A percentile compares a stretch with the other conserved stretches of the same genome.
Evolutionary conservation across 2,329 filamentous ascomycete genomes (phyloP).

Genomic region (Ceratocystis destructans): DNA sequence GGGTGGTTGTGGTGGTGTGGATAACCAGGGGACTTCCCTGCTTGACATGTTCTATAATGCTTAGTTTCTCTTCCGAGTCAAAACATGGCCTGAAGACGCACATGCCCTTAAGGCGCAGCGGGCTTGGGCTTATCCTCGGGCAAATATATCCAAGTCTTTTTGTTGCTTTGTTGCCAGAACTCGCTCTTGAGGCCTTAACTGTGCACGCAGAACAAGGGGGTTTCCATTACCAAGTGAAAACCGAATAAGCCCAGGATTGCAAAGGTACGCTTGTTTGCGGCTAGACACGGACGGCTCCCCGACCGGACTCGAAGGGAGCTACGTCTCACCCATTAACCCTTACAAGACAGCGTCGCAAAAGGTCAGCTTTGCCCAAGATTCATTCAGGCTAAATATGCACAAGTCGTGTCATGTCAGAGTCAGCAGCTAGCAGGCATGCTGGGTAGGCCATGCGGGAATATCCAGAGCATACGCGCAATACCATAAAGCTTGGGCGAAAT

Average conservation of each 20-base stretch:
- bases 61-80: not conserved
- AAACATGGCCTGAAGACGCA: not conserved
- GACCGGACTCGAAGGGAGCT: no score
- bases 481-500: not conserved
- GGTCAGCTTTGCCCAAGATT: not conserved
- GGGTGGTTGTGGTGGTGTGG: not conserved
- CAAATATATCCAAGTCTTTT: not conserved
- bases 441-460: not conserved
- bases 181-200: not conserved
- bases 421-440: not conserved
- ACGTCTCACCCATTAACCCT: not conserved
- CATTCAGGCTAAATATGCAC: not conserved
- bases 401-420: conserved; percentile 1
- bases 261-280: no score
- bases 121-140: not conserved
- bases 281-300: no score
- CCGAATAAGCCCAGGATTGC: no score
- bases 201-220: no score
- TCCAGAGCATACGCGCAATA: not conserved
- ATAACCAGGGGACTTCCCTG: not conserved
- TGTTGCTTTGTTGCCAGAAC: no score
- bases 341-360: not conserved
- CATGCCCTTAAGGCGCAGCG: not conserved
- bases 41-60: not conserved
- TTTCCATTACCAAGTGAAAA: no score